Percentiles rank a stretch among this genome's conserved stretches.
These are phyloP conservation scores for Pulicaria dysenterica DNA, from an alignment of 129 eudicot species.

Conservation along the genomic window DNA sequence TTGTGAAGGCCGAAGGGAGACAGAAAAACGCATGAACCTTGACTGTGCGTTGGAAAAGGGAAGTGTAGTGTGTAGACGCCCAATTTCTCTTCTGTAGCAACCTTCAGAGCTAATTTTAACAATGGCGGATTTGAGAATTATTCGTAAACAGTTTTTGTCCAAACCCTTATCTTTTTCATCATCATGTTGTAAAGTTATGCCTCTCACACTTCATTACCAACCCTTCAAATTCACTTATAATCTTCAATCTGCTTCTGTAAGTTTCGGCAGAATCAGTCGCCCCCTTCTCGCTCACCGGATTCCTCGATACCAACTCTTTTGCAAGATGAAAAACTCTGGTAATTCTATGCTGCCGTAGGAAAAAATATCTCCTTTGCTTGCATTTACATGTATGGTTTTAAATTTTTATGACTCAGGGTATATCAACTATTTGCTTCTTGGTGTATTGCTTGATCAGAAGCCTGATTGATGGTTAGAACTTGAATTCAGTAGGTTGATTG, in stretches of 20 bases:
- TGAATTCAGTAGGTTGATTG: not conserved
- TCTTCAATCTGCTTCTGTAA: slow-evolving; percentile 24
- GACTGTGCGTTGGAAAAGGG: not conserved
- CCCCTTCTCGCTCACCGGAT: slow-evolving; percentile 27
- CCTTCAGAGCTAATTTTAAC: slow-evolving; percentile 16
- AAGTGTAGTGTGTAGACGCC: not conserved
- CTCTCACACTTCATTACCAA: slow-evolving; percentile 33
- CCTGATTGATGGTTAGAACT: slow-evolving; percentile 16
- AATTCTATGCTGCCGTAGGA: slow-evolving; percentile 10
- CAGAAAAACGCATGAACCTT: not conserved
- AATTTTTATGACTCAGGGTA: too few relatives aligned
- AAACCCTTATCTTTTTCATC: slow-evolving; percentile 29
- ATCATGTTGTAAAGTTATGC: slow-evolving; percentile 29
- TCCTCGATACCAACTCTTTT: slow-evolving; percentile 42
- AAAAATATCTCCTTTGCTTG: not conserved
- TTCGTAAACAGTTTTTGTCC: slow-evolving; percentile 12
- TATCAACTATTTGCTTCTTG: too few relatives aligned
- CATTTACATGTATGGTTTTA: not conserved
- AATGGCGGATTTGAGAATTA: slow-evolving; percentile 29
- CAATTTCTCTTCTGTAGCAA: not conserved
- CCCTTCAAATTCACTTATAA: slow-evolving; percentile 18
- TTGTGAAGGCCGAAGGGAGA: too few relatives aligned
- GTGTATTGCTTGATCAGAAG: not conserved
- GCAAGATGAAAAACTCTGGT: slow-evolving; percentile 57
- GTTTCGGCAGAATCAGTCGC: slow-evolving; percentile 22